These are phyloP conservation scores for Blepharisma japonicum DNA, from an alignment of 73 alveolate species.

Conservation along the genomic window DNA sequence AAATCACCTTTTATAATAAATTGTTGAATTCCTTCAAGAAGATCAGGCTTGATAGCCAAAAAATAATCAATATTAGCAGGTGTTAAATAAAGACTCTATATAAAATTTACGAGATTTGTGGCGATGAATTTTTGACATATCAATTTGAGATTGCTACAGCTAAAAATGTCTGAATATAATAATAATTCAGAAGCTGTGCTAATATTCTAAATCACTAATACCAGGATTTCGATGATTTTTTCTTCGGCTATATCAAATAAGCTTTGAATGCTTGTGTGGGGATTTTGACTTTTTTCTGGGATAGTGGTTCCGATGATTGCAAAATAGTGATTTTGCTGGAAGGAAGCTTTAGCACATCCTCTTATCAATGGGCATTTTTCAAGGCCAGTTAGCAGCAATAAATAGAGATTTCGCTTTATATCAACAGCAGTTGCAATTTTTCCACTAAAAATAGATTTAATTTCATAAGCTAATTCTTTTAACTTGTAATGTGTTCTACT, in stretches of 20 bases:
- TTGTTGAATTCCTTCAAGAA: neutral
- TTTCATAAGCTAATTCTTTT: neutral
- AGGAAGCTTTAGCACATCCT: neutral
- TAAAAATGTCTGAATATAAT: neutral
- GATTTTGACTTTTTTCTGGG: neutral
- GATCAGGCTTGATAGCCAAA: neutral
- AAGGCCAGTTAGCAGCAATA: neutral
- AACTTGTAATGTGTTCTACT: neutral
- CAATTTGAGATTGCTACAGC: neutral
- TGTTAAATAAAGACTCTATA: neutral
- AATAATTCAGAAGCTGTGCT: neutral
- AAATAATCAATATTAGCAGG: slow-evolving; percentile 22
- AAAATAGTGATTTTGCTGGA: neutral
- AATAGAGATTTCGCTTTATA: neutral
- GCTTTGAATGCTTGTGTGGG: neutral
- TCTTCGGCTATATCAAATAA: slow-evolving; percentile 24
- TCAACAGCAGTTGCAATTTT: slow-evolving; percentile 17
- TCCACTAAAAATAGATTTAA: neutral
- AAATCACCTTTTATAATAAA: no score
- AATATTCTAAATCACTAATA: neutral
- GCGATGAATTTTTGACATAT: neutral
- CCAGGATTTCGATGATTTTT: neutral
- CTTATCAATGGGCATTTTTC: neutral
- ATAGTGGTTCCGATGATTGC: neutral
- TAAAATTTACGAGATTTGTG: slow-evolving; percentile 1